Conservation (phyloP, 352 stramenopile genomes). For the Globisporangium sylvaticum region DNA sequence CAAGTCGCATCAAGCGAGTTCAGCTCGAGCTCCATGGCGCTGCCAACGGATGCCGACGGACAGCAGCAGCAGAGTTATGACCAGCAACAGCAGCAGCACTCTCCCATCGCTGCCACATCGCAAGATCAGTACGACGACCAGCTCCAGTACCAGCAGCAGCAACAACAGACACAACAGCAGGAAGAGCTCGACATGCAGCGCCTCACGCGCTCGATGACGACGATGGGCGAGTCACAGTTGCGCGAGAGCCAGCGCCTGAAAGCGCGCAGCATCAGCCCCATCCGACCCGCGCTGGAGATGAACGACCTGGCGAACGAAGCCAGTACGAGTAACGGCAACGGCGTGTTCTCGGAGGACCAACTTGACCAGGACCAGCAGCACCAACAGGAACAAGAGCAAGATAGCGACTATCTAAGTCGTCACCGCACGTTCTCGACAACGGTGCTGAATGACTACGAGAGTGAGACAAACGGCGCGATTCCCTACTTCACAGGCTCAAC, state of each 20-base stretch:
- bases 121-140: neutral
- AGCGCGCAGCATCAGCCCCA: slow-evolving; percentile 48
- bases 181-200: slow-evolving; percentile 18
- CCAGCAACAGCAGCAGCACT: neutral
- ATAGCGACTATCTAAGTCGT: neutral
- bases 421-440: slow-evolving; percentile 3
- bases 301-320: slow-evolving; percentile 10
- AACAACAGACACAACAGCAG: neutral
- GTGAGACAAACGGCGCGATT: neutral
- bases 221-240: slow-evolving; percentile 23
- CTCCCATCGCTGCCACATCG: neutral
- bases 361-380: slow-evolving; percentile 15
- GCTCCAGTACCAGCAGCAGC: neutral
- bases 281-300: slow-evolving; percentile 19
- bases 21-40: neutral
- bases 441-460: neutral
- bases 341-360: slow-evolving; percentile 9
- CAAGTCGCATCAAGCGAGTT: slow-evolving; percentile 5
- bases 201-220: slow-evolving; percentile 34
- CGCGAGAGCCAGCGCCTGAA: slow-evolving; percentile 21
- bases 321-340: slow-evolving; percentile 20
- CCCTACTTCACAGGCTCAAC: slow-evolving; percentile 7
- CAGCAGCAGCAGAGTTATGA: neutral
- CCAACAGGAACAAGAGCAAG: slow-evolving; percentile 9
- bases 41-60: neutral